A percentile compares a stretch with the other conserved stretches of the same genome.
These are phyloP conservation scores for Leptodermis oblonga DNA, from an alignment of 257 asterid genomes.

Conservation along the genomic window DNA sequence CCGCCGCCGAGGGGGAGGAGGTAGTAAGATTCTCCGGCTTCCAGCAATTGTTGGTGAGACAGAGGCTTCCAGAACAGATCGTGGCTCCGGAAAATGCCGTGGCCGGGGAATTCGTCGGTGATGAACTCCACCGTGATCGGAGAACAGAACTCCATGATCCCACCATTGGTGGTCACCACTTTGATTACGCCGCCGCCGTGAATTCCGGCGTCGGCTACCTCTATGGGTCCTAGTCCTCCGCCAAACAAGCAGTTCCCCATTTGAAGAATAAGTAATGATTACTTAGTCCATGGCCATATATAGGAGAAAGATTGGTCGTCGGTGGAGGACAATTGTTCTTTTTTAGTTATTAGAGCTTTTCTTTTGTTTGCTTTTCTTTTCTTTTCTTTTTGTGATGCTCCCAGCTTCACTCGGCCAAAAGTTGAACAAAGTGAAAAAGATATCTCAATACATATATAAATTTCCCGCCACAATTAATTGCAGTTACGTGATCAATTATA, in stretches of 20 bases:
- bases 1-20: constrained; percentile 52
- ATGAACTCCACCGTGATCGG: constrained; percentile 64
- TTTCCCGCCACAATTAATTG: constrained; percentile 12
- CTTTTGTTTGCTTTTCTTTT: not conserved
- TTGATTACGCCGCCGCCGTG: constrained; percentile 33
- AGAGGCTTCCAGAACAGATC: constrained; percentile 85
- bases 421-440: not conserved
- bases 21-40: constrained; percentile 62
- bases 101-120: constrained; percentile 78
- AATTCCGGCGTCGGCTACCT: not conserved
- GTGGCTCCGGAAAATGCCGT: constrained; percentile 65
- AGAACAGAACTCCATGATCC: constrained; percentile 63
- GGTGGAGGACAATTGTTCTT: constrained; percentile 14
- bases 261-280: not conserved
- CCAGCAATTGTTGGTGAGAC: constrained; percentile 45
- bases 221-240: constrained; percentile 46
- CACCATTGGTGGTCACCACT: constrained; percentile 62
- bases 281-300: not conserved
- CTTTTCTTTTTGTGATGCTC: constrained; percentile 18
- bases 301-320: constrained; percentile 14
- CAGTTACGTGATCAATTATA: too few relatives aligned
- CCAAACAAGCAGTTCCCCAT: constrained; percentile 86
- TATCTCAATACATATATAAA: not conserved
- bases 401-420: not conserved
- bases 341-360: constrained; percentile 12